Evolutionary conservation across 192 early-diverging fungal genomes (phyloP), one percentile per base, ranked within the genome.

Genomic region (Powellomyces hirtus): DNA sequence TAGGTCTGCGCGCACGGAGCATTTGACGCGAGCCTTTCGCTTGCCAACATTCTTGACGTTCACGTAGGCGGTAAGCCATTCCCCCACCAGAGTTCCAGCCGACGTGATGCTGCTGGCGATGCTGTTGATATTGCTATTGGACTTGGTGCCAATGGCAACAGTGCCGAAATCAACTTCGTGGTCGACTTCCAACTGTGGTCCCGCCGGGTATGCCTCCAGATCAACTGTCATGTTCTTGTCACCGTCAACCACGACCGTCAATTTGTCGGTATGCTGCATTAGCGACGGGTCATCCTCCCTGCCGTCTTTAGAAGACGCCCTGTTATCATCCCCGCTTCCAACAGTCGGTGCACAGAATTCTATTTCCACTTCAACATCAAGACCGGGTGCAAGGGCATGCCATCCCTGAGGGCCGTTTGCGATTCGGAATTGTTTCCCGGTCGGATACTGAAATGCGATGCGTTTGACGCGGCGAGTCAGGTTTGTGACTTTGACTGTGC

Each of bases 111-210:
- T 24, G n/a, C 14, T 27, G 20, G 34, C 33, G 20, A 38, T 4
- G 22, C n/a, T n/a, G n/a, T n/a, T n/a, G 37, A 2, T 10, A 34
- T 20, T 52, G 20, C 27, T 5, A 34, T 14, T 20, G 36, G 16
- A 5, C 38, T 22, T 33, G 29, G 4, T 56, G 26, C 18, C 27
- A 4, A 61, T 1, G 6, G 69, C 72, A n/a, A 79, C 38, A 1
- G 58, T 61, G 14, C 81, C 81, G 76, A 83, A 83, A 42, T 76
- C 70, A 18, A 83, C 52, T 14, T 40, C 27, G 27, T 20, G 18
- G 34, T 72, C 62, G 24, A 71, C 64, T 27, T 51, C 36, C 13
- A 83, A 65, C 27, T 36, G 26, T 7, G 75, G 66, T 20, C 55
- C 66, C 5, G 75, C 71, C 1, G 77, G 75, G 55, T 36, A 64